Conservation (phyloP, 306 rosid genomes). For the Rosa multiflora region DNA sequence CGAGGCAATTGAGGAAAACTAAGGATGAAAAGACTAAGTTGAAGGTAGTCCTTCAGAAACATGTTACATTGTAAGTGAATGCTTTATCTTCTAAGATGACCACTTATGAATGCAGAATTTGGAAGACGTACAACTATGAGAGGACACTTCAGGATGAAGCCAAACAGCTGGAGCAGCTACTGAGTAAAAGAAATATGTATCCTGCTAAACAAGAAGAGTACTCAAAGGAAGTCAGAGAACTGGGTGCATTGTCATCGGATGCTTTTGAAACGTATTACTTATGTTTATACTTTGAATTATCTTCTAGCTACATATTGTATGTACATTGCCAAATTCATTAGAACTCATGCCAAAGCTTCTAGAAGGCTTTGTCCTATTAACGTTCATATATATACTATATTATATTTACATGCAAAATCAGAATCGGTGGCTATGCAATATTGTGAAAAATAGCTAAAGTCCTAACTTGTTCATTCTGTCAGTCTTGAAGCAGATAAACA, state of each 20-base stretch:
- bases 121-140: conserved; percentile 80
- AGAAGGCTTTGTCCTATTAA: no score
- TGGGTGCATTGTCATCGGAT: conserved; percentile 89
- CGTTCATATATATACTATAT: no score
- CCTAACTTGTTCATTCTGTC: no score
- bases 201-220: conserved; percentile 58
- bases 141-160: conserved; percentile 89
- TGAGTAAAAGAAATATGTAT: no score
- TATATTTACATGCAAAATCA: no score
- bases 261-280: conserved; percentile 84
- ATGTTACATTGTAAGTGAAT: no score
- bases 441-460: no score
- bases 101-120: conserved; percentile 52
- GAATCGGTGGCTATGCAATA: no score
- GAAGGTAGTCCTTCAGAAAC: no score
- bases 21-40: conserved; percentile 62
- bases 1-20: conserved; percentile 52
- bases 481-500: no score
- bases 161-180: conserved; percentile 69
- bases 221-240: conserved; percentile 80
- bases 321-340: no score
- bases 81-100: conserved; percentile 28
- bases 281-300: conserved; percentile 18
- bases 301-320: not conserved
- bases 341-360: no score